Base-by-base conservation (phyloP, 1,284 basidiomycete species). In the Coniferiporia weirii region DNA sequence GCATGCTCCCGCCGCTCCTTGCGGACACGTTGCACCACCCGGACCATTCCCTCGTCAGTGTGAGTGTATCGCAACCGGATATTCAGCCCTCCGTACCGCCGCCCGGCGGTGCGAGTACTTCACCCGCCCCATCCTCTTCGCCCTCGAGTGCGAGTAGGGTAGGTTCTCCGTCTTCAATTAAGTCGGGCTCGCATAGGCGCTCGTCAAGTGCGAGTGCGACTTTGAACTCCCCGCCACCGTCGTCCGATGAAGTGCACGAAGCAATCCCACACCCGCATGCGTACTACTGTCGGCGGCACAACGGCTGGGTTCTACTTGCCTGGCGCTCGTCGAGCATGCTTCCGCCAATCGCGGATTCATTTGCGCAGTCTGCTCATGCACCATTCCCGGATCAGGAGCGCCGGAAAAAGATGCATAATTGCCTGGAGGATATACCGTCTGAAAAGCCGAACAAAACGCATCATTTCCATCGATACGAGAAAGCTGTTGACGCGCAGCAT, bases 241-340 rank as follows among this genome's bases (percentile, higher is more conserved):
- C 77, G 7, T 71, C 76, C 49, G 80, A 84, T 35, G 87, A 91
- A 64, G 74, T 87, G 3, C 79, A 78, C 5, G 81, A 78, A 13
- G 79, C 89, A 19, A 77, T 89, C 40, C 90, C 89, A 9, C 89
- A 92, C 67, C 85, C 89, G 1, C 81, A 88, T 64, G 87, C 87
- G 13, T 89, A 89, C 67, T 92, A 87, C 67, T 91, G 89, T 68
- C 80, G 83, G 20, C 83, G 81, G 67, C 85, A 91, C 61, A 87
- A 91, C 65, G 85, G 85, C 12, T 92, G 89, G 89, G 80, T 90
- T 38, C 76, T 91, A 44, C 73, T 91, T 13, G 75, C 75, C 46
- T 88, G 85, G 84, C 82, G 81, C 61, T 79, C 79, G 9, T 85
- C 85, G 4, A 74, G 76, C 22, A 74, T 83, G 34, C 67, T 79